phyloP scores from a whole-genome alignment of 257 asterid species.

The Forsythia viridissima region DNA sequence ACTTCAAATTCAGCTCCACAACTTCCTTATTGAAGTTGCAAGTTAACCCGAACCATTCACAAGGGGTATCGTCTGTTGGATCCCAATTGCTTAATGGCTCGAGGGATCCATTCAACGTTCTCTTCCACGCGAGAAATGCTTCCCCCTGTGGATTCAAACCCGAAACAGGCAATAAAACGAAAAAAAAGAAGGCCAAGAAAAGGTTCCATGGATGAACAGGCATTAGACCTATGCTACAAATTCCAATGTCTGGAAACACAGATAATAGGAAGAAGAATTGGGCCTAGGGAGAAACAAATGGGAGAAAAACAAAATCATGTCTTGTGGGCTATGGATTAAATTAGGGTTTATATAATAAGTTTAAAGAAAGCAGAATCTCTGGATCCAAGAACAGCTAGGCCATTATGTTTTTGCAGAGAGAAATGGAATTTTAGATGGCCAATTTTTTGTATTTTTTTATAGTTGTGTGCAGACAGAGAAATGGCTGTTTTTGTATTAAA shows the following conservation, averaged over 20 bases:
- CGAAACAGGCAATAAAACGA: constrained; percentile 22
- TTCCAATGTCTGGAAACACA: constrained; percentile 38
- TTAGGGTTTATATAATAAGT: constrained; percentile 16
- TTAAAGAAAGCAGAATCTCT: constrained; percentile 44
- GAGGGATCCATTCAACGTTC: constrained; percentile 48
- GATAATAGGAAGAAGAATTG: constrained; percentile 34
- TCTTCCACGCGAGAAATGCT: constrained; percentile 64
- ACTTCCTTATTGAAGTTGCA: constrained; percentile 60
- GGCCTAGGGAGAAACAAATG: constrained; percentile 51
- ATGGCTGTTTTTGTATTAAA: constrained; percentile 27
- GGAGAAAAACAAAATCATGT: constrained; percentile 37
- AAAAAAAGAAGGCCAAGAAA: constrained; percentile 12
- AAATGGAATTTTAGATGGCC: constrained; percentile 35
- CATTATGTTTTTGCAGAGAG: constrained; percentile 33
- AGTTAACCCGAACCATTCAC: constrained; percentile 50
- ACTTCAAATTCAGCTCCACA: constrained; percentile 46
- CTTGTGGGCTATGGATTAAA: constrained; percentile 34
- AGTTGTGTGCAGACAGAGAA: constrained; percentile 29
- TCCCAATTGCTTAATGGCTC: constrained; percentile 57
- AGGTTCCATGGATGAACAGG: constrained; percentile 34
- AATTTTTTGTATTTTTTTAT: constrained; percentile 43
- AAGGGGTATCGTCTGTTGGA: constrained; percentile 43
- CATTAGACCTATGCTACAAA: constrained; percentile 40
- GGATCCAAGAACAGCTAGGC: constrained; percentile 62
- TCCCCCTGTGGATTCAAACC: constrained; percentile 55